Evolutionary conservation across 1,139 yeast species (phyloP).

Genomic region (Debaryomycetaceae sp.): DNA sequence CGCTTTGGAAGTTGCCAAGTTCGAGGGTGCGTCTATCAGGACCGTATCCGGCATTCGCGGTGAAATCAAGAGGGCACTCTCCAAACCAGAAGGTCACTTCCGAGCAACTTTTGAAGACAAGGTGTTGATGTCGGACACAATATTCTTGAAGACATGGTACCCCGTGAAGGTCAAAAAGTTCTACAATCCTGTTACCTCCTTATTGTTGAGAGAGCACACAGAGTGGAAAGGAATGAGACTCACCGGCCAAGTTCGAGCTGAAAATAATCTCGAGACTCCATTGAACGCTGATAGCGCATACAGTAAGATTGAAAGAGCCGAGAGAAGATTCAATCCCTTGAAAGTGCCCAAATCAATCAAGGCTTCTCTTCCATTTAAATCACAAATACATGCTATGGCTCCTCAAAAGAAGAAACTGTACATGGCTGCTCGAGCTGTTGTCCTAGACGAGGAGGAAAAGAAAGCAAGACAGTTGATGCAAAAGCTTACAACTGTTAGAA

Average conservation of each 20-base stretch:
- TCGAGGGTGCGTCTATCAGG: slow-evolving; percentile 94
- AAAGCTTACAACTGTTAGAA: slow-evolving; percentile 73
- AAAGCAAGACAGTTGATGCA: slow-evolving; percentile 85
- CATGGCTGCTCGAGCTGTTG: slow-evolving; percentile 87
- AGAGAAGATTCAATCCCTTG: slow-evolving; percentile 77
- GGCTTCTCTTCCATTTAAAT: slow-evolving; percentile 75
- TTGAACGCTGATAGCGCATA: slow-evolving; percentile 57
- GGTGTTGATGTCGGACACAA: slow-evolving; percentile 77
- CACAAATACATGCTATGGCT: slow-evolving; percentile 80
- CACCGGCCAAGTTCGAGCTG: slow-evolving; percentile 89
- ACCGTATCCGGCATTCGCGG: slow-evolving; percentile 97
- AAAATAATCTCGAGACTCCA: slow-evolving; percentile 55
- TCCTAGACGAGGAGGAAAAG: slow-evolving; percentile 85
- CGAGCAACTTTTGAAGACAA: slow-evolving; percentile 99
- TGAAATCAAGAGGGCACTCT: slow-evolving; percentile 88
- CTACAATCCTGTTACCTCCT: slow-evolving; percentile 93
- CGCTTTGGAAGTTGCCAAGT: slow-evolving; percentile 89
- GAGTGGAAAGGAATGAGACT: slow-evolving; percentile 96
- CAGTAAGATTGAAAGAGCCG: slow-evolving; percentile 74
- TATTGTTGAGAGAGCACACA: slow-evolving; percentile 59
- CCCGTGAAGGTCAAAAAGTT: slow-evolving; percentile 85
- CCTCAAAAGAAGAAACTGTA: slow-evolving; percentile 81
- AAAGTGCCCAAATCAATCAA: slow-evolving; percentile 75
- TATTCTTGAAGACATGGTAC: slow-evolving; percentile 92
- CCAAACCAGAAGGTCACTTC: slow-evolving; percentile 93